A percentile compares a stretch with the other conserved stretches of the same genome.
Evolutionary conservation across 2,329 filamentous ascomycete genomes (phyloP).

Genomic region (Penicillium sp.): DNA sequence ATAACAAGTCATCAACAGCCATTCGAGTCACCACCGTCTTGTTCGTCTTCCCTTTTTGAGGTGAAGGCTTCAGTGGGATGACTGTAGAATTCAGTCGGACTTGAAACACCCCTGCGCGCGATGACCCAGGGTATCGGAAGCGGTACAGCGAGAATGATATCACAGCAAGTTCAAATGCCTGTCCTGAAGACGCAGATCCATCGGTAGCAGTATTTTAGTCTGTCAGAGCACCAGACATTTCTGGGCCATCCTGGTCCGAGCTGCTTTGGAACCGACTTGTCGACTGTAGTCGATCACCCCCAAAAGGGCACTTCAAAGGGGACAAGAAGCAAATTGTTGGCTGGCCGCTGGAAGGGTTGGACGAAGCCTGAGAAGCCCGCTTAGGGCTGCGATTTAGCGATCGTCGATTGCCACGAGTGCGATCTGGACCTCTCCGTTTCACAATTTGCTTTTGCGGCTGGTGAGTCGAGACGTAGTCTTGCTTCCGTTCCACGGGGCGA

Average conservation of each 20-base stretch:
- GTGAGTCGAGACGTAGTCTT: slow-evolving; percentile 12
- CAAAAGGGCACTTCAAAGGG: neutral
- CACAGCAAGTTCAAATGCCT: slow-evolving; percentile 2
- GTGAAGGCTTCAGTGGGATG: neutral
- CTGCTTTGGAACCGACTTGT: neutral
- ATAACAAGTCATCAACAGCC: slow-evolving; percentile 11
- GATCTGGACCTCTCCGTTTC: slow-evolving; percentile 15
- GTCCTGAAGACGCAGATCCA: neutral
- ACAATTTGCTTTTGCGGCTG: slow-evolving; percentile 15
- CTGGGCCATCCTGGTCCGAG: neutral
- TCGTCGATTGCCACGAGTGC: slow-evolving; percentile 2
- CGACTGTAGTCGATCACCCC: neutral
- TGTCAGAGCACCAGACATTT: neutral
- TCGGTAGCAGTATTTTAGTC: neutral
- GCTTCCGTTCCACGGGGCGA: slow-evolving; percentile 15
- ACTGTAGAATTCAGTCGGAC: neutral
- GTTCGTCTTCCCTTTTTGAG: neutral
- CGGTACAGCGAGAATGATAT: slow-evolving; percentile 9
- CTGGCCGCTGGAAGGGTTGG: neutral
- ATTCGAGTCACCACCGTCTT: neutral
- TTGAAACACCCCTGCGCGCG: neutral
- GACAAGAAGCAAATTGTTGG: slow-evolving; percentile 4
- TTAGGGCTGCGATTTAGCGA: slow-evolving; percentile 11
- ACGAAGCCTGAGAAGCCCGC: neutral
- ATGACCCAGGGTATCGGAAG: neutral